Percentiles rank a stretch among this genome's conserved stretches.
Evolutionary conservation across 257 asterid species (phyloP).

Genomic region (Verbascum thapsus): DNA sequence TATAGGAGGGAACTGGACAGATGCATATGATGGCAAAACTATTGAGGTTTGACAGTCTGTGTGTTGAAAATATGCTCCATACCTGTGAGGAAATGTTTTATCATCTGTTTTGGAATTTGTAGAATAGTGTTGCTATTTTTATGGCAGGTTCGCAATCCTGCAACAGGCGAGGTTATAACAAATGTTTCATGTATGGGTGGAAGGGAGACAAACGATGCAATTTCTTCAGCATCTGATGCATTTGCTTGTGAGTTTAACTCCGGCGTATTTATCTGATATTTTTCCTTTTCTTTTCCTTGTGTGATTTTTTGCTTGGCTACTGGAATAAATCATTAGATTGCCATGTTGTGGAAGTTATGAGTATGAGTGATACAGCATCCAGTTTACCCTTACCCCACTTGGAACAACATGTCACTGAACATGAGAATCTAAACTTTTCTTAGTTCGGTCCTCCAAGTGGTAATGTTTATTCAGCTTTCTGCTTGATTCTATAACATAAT

Average conservation of each 20-base stretch:
- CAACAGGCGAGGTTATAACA: slow-evolving; percentile 85
- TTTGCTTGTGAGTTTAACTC: slow-evolving; percentile 62
- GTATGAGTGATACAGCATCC: not conserved
- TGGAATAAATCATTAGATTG: not conserved
- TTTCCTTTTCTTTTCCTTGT: not conserved
- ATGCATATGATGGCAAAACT: slow-evolving; percentile 86
- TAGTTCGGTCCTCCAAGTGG: slow-evolving; percentile 4
- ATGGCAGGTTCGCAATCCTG: slow-evolving; percentile 79
- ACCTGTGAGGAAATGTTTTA: slow-evolving; percentile 19
- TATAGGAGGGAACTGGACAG: slow-evolving; percentile 94
- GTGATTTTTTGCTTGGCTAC: not conserved
- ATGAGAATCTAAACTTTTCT: not conserved
- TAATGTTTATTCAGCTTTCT: not conserved
- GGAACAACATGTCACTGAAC: slow-evolving; percentile 13
- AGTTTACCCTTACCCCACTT: not conserved
- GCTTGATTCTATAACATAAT: slow-evolving; percentile 10
- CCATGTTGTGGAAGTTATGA: not conserved
- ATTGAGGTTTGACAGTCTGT: slow-evolving; percentile 55
- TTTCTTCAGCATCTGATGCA: slow-evolving; percentile 81
- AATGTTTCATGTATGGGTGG: slow-evolving; percentile 87
- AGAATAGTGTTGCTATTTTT: slow-evolving; percentile 7
- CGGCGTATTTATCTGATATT: slow-evolving; percentile 12
- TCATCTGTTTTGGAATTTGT: not conserved
- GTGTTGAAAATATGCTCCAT: not conserved
- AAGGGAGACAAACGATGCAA: slow-evolving; percentile 93